Evolutionary conservation across 345 rosid genomes (phyloP), one percentile per base, ranked within the genome.

Genomic region (Eutrema heterophyllum): DNA sequence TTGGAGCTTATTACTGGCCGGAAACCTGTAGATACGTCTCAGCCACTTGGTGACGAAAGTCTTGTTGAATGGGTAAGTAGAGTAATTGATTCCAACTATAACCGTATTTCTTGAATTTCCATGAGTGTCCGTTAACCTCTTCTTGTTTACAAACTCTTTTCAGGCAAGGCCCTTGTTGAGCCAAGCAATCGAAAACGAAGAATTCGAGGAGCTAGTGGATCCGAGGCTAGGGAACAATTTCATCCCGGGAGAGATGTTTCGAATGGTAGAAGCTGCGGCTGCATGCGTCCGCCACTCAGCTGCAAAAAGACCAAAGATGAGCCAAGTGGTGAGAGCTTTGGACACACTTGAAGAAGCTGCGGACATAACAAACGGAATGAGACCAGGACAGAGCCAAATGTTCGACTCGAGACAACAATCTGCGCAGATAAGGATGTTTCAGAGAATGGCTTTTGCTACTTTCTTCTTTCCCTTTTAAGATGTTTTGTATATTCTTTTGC

Each of bases 201-300:
- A 83, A 51, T 92, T 92, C 5, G 90, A 79, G 9, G 87, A 56
- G 29, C 75, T 95, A 78, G 91, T 83, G 1, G 99, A 95, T 79
- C 83, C 83, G 2, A 88, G 83, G 84, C 83, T 95, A 64, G 86
- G 79, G 71, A 82, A 80, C 59, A 83, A 87, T 64, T 95, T 87
- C 33, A 72, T 87, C 24, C 81, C 77, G 2, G 70, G 77, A 30
- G 98, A 95, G 83, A 84, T 95, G 94, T 90, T 95, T 58, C 80
- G 96, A 55, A 92, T 95, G 96, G 86, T 90, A 12, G 98, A 92
- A 83, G 98, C 99, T 26, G 99, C 99, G 10, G 98, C 98, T 40
- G 99, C 99, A 30, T 92, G 97, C 15, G 88, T 95, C 10, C 92
- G 99, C 7, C 97, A 95, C 82, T 95, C 97, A 43, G 97, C 88